Evolutionary conservation across 768 basidiomycete genomes (phyloP), one percentile per base, ranked within the genome.

Genomic region (Podaxis sp.): DNA sequence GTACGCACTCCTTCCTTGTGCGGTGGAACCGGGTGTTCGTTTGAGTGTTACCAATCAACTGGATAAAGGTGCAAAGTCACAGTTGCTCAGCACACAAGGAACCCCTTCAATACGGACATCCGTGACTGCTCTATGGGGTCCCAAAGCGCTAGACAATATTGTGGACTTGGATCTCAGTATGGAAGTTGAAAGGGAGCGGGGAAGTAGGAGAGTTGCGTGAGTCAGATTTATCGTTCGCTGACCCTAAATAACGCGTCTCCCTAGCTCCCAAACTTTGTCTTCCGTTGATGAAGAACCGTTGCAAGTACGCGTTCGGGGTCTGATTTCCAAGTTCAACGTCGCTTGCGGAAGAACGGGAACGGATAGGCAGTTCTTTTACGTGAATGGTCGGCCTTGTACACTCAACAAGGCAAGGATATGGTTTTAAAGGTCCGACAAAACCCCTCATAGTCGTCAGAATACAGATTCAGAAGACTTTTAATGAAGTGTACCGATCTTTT

Each of bases 401-500:
- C 80, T 91, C 8, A 75, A 80, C 17, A 95, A 93, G 80, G 94
- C 90, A 59, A 51, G 38, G 59, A 28, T 13, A 15, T 26, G 24
- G 2, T 28, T n/a, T 13, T 28, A 24, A 6, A 24, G 26, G 12
- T 24, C 49, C 2, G 17, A 33, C 9, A 57, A 60, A 13, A 5
- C 5, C 54, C 39, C 28, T 64, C 19, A 30, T 26, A 30, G 30
- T 46, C 42, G 56, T 44, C 39, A 39, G 30, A 12, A n/a, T 22
- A 17, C 66, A 93, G 92, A 78, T 96, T 28, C 90, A 93, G 69
- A 95, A 94, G 69, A 88, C 87, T 0, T 84, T 97, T 76, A 97
- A 97, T 70, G 96, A 99, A 68, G 87, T 94, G 2, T 99, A 97
- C 74, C 87, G 89, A 57, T 83, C 87, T 0, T 96, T 96, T 79